Base-by-base conservation (phyloP, 805 yeast species). In the Cyberlindnera euphorbiae region DNA sequence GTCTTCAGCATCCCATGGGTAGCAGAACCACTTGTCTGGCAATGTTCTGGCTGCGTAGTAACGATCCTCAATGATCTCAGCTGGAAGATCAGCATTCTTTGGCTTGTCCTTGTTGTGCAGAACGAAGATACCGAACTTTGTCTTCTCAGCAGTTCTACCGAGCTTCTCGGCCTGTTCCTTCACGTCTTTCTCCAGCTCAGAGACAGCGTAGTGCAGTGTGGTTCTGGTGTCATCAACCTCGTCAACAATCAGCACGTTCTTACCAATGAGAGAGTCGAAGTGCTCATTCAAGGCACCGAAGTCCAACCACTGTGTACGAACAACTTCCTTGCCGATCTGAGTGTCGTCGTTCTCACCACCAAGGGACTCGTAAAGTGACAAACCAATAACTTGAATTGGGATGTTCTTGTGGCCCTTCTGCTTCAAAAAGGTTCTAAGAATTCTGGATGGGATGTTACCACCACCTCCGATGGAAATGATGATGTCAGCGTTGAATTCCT, bases 141-240 rank as follows among this genome's bases (percentile, higher is more conserved):
- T 84, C 43, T 64, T 59, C 50, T 77, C 84, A 47, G 72, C 60
- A 36, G 67, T 53, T 47, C 82, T 75, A 26, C 81, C 80, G 38
- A 78, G 63, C 51, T 69, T 67, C 42, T 62, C 64, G 45, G 85
- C 85, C 49, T 79, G 78, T 36, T 67, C 71, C 33, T 63, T 62
- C 30, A 84, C 79, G 41, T 71, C 75, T 32, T 60, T 58, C 56
- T 78, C 72, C 45, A 86, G 67, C 60, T 86, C 95, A 9, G 77
- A 67, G 26, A 85, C 73, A 3, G 95, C 95, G 54, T 85, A 86
- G 57, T 83, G 90, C 39, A 86, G 66, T 3, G 95, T 86, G 35
- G 95, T 86, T 69, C 95, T 81, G 17, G 95, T 84, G 58, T 86
- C 95, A 59, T 86, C 95, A 31, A 86, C 95, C 64, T 86, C 95